Conservation (phyloP, 2,329 filamentous ascomycete species). For the Hypoxylon sp. region DNA sequence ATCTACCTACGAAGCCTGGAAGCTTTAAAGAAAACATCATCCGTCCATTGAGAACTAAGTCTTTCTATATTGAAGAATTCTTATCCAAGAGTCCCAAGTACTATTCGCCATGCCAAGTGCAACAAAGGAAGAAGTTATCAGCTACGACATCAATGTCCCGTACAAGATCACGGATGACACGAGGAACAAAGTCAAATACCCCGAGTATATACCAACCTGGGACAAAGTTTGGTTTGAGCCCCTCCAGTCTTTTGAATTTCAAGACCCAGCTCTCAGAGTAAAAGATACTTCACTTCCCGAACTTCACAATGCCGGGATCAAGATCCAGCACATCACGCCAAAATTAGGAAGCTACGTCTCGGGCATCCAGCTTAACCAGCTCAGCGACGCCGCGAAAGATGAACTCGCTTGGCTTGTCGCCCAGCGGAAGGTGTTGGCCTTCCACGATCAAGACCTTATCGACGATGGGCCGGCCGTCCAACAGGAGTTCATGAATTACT, state of each 20-base stretch:
- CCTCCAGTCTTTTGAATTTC: constrained; percentile 20
- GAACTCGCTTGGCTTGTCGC: constrained; percentile 22
- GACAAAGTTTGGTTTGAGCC: constrained; percentile 25
- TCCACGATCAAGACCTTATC: constrained; percentile 23
- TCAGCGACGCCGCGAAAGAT: constrained; percentile 11
- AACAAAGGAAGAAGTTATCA: constrained; percentile 22
- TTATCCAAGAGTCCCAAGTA: not conserved
- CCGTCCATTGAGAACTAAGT: not conserved
- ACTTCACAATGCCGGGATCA: constrained; percentile 20
- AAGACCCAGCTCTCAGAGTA: constrained; percentile 16
- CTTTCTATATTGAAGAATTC: not conserved
- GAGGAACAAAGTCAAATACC: constrained; percentile 21
- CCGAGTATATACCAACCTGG: constrained; percentile 24
- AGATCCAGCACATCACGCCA: constrained; percentile 20
- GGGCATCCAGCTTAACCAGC: constrained; percentile 19
- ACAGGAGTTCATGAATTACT: constrained; percentile 27
- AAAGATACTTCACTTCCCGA: constrained; percentile 22
- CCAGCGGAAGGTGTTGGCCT: constrained; percentile 20
- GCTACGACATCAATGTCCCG: constrained; percentile 29
- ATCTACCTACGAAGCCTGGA: not conserved
- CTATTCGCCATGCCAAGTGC: constrained; percentile 9
- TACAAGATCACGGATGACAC: constrained; percentile 18
- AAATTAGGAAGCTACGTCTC: constrained; percentile 20
- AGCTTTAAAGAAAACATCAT: not conserved
- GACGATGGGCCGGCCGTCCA: constrained; percentile 17